phyloP scores from a whole-genome alignment of 352 stramenopile genomes.

The Pythium apleroticum region DNA sequence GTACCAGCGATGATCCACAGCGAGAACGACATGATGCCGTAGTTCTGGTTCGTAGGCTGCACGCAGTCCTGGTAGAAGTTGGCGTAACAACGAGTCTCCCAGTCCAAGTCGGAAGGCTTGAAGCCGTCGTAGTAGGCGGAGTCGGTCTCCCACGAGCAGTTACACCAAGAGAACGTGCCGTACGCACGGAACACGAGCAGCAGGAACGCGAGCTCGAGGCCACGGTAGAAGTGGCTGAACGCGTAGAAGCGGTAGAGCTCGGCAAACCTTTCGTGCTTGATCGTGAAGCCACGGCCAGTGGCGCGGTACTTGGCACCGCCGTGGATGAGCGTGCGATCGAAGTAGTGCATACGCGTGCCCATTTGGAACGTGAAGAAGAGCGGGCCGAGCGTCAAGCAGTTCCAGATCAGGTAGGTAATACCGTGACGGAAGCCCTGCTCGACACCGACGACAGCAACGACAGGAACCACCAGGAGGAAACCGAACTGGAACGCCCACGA shows the following conservation, averaged over 20 bases:
- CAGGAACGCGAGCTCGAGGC: conserved; percentile 91
- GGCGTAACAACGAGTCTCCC: conserved; percentile 67
- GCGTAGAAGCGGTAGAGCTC: conserved; percentile 98
- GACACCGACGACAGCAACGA: conserved; percentile 97
- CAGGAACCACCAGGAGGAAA: conserved; percentile 95
- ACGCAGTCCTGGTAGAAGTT: conserved; percentile 89
- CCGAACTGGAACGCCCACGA: conserved; percentile 95
- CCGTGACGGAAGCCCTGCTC: conserved; percentile 95
- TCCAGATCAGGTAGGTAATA: conserved; percentile 91
- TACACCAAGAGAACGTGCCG: conserved; percentile 92
- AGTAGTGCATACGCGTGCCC: conserved; percentile 98
- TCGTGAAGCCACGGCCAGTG: conserved; percentile 98
- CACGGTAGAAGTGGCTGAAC: conserved; percentile 96
- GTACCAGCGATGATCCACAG: conserved; percentile 92
- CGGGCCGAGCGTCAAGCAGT: conserved; percentile 94
- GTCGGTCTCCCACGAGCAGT: conserved; percentile 79
- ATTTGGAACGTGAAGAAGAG: conserved; percentile 99
- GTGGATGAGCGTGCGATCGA: conserved; percentile 96
- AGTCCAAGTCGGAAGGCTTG: conserved; percentile 67
- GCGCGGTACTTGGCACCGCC: conserved; percentile 97
- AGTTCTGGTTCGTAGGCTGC: conserved; percentile 94
- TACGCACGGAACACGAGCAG: conserved; percentile 80
- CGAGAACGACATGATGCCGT: conserved; percentile 96
- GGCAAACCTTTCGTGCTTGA: conserved; percentile 96
- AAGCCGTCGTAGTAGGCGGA: conserved; percentile 66